Conservation (phyloP, 2,329 filamentous ascomycete species). For the Xylariaceae sp. region DNA sequence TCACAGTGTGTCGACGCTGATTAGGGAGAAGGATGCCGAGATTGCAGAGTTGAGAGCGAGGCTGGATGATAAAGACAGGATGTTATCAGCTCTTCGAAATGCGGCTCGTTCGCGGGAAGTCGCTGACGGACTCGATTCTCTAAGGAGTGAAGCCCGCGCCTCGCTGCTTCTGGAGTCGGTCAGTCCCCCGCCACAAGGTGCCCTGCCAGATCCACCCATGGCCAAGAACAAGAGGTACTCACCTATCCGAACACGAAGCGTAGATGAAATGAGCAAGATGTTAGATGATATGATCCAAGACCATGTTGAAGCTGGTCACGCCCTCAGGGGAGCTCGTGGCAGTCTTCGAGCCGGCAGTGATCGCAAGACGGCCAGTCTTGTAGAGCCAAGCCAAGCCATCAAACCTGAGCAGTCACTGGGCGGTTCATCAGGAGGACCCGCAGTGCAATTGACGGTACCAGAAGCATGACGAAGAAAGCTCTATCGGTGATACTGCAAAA, state of each 20-base stretch:
- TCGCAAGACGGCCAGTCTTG: slow-evolving; percentile 36
- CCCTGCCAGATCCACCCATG: slow-evolving; percentile 30
- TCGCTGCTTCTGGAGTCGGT: slow-evolving; percentile 31
- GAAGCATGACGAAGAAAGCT: slow-evolving; percentile 20
- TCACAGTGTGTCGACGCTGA: slow-evolving; percentile 62
- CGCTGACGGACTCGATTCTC: slow-evolving; percentile 51
- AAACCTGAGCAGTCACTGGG: slow-evolving; percentile 38
- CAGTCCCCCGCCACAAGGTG: slow-evolving; percentile 31
- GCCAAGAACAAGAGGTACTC: slow-evolving; percentile 26
- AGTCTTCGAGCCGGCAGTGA: slow-evolving; percentile 56
- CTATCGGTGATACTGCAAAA: slow-evolving; percentile 20
- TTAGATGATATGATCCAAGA: slow-evolving; percentile 96
- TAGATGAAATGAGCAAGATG: slow-evolving; percentile 89
- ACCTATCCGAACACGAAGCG: slow-evolving; percentile 54
- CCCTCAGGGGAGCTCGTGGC: slow-evolving; percentile 60
- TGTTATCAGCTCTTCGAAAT: slow-evolving; percentile 79
- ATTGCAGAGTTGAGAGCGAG: slow-evolving; percentile 85
- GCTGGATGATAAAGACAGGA: slow-evolving; percentile 90
- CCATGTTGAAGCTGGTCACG: slow-evolving; percentile 68
- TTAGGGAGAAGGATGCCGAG: slow-evolving; percentile 87
- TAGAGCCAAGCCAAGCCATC: slow-evolving; percentile 27
- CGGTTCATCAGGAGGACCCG: slow-evolving; percentile 28
- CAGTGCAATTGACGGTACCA: slow-evolving; percentile 24
- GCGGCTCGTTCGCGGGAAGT: slow-evolving; percentile 81
- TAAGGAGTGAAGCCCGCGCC: slow-evolving; percentile 30